These are phyloP conservation scores for Lachnellula arida DNA, from an alignment of 2,329 filamentous ascomycete genomes.

Conservation along the genomic window DNA sequence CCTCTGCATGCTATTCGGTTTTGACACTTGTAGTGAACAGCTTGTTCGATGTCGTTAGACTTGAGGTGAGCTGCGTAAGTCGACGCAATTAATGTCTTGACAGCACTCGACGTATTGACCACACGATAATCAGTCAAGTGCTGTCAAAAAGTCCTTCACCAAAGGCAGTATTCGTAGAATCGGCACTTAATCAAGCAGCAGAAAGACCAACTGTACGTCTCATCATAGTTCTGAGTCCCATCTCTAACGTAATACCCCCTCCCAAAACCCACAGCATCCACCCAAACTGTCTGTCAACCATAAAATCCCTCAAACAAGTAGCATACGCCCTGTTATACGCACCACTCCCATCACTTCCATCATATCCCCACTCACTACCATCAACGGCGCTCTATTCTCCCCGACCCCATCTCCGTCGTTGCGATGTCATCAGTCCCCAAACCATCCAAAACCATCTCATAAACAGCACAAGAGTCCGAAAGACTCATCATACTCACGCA, in stretches of 20 bases:
- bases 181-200: neutral
- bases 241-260: slow-evolving; percentile 51
- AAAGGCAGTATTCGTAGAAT: neutral
- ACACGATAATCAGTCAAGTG: slow-evolving; percentile 13
- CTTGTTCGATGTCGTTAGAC: too few relatives aligned
- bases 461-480: slow-evolving; percentile 24
- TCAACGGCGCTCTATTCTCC: slow-evolving; percentile 36
- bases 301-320: slow-evolving; percentile 42
- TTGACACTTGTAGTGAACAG: too few relatives aligned
- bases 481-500: slow-evolving; percentile 42
- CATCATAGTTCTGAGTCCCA: slow-evolving; percentile 49
- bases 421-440: slow-evolving; percentile 37
- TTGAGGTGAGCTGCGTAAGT: slow-evolving; percentile 3
- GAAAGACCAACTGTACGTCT: slow-evolving; percentile 46
- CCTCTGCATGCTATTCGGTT: too few relatives aligned
- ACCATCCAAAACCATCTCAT: slow-evolving; percentile 32
- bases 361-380: slow-evolving; percentile 41
- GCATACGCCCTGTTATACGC: slow-evolving; percentile 47
- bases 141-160: slow-evolving; percentile 12
- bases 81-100: slow-evolving; percentile 7
- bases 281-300: slow-evolving; percentile 36
- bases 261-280: slow-evolving; percentile 56
- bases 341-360: slow-evolving; percentile 37
- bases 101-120: neutral
- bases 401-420: slow-evolving; percentile 28